Evolutionary conservation across 2,329 filamentous ascomycete species (phyloP).

Genomic region (Emmonsiellopsis sp.): DNA sequence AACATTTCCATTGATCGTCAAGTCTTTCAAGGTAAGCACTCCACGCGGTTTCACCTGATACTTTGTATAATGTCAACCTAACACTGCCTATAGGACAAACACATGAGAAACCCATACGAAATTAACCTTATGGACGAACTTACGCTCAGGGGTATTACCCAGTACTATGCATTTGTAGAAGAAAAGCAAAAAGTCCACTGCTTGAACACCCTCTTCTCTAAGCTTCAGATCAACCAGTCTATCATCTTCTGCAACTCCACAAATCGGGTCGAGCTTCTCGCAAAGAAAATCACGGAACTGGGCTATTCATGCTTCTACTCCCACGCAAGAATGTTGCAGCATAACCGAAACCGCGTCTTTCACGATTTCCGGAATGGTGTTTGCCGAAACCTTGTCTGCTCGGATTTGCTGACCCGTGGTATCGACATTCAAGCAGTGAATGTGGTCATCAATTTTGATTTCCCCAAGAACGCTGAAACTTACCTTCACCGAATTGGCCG

Average conservation of each 20-base stretch:
- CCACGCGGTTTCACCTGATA: not conserved
- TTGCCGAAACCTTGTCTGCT: slow-evolving; percentile 96
- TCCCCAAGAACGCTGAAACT: slow-evolving; percentile 98
- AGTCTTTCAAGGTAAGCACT: slow-evolving; percentile 64
- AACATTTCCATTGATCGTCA: slow-evolving; percentile 93
- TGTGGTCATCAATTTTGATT: slow-evolving; percentile 99
- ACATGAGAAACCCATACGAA: slow-evolving; percentile 93
- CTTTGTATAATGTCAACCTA: not conserved
- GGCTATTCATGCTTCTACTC: slow-evolving; percentile 99
- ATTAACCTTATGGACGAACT: slow-evolving; percentile 99
- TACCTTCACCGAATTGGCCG: slow-evolving; percentile 97
- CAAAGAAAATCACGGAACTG: slow-evolving; percentile 98
- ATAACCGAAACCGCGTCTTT: slow-evolving; percentile 92
- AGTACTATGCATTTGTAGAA: slow-evolving; percentile 98
- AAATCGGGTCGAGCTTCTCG: slow-evolving; percentile 91
- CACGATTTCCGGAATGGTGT: slow-evolving; percentile 98
- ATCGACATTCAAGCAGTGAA: slow-evolving; percentile 99
- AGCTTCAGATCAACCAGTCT: slow-evolving; percentile 98
- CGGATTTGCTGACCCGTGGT: slow-evolving; percentile 92
- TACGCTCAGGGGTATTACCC: slow-evolving; percentile 92
- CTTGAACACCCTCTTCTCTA: slow-evolving; percentile 96
- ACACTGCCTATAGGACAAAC: slow-evolving; percentile 59
- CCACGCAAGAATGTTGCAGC: slow-evolving; percentile 95
- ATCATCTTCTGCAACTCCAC: slow-evolving; percentile 99
- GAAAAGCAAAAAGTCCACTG: slow-evolving; percentile 99